Evolutionary conservation across 2,329 filamentous ascomycete species (phyloP), one percentile per base, ranked within the genome.

Genomic region (Zalaria obscura): DNA sequence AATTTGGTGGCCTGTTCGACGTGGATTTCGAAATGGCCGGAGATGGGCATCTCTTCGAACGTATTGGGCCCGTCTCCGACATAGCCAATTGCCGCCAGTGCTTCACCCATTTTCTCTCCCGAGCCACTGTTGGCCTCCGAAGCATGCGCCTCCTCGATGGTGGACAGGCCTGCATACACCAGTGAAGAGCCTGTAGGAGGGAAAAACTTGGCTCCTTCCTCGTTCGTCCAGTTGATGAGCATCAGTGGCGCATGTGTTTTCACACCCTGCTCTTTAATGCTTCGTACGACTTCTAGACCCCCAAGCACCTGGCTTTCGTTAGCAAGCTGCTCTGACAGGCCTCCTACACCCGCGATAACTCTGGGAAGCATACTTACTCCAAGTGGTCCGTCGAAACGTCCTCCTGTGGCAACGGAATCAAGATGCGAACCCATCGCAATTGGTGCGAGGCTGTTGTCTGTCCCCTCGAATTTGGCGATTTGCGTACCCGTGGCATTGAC

Each of bases 41-140:
- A 49, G 11, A 53, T 47, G 4, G 52, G 50, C 9, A 44, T 45
- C 7, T 49, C 49, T n/a, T 47, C 41, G 33, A 52, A 48, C 1
- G 48, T 48, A 26, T 48, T 50, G 4, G 48, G 48, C 6, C 50
- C 58, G 4, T 43, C 34, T 2, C 60, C 57, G 1, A 58, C 46
- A 40, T 62, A 62, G 1, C 53, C 54, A 25, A 58, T 60, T 1
- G 52, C 36, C 26, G 51, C 38, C 5, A 63, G 36, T 5, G 56
- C 60, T 5, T 50, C 40, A 26, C 53, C 52, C 39, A 62, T 37
- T 46, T 39, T 49, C 29, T 44, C 45, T 26, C 42, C 46, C 26
- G 43, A 43, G 8, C 48, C 50, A 28, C 48, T 43, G 25, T 47
- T 46, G 32, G 58, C 56, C 31, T 47, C 45, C 8, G 48, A 49